Percentiles rank a stretch among this genome's conserved stretches.
Conservation (phyloP, 768 basidiomycete species). For the Phlebiopsis gigantea region DNA sequence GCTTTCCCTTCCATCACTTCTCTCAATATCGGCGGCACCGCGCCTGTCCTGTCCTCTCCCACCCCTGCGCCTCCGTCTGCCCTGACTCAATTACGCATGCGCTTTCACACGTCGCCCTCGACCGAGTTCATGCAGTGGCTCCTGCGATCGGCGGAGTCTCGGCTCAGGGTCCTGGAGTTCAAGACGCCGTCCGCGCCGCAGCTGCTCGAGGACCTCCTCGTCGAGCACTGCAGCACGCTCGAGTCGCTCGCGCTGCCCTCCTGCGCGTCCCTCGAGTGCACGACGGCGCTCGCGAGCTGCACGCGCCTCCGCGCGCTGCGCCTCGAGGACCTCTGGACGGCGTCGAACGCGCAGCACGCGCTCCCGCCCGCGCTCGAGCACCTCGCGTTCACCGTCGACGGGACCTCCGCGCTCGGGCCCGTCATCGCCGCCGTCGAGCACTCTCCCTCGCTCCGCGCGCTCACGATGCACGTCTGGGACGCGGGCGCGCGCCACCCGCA, state of each 20-base stretch:
- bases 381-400: constrained; percentile 56
- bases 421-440: constrained; percentile 50
- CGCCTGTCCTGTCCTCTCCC: constrained; percentile 42
- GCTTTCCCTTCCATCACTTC: constrained; percentile 55
- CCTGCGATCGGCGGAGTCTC: constrained; percentile 47
- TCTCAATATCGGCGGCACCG: constrained; percentile 47
- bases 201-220: constrained; percentile 50
- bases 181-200: constrained; percentile 54
- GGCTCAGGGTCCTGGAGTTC: constrained; percentile 51
- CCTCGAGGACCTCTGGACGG: constrained; percentile 49
- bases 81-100: constrained; percentile 52
- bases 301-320: constrained; percentile 45
- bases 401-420: constrained; percentile 47
- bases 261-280: constrained; percentile 43
- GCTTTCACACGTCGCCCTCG: constrained; percentile 59
- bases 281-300: constrained; percentile 42
- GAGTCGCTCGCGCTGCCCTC: constrained; percentile 54
- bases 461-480: constrained; percentile 53
- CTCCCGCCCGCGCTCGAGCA: constrained; percentile 48
- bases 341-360: constrained; percentile 39
- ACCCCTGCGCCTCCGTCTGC: constrained; percentile 38
- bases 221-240: constrained; percentile 43
- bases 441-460: constrained; percentile 35
- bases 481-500: constrained; percentile 45
- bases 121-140: constrained; percentile 67